Conservation (phyloP, 1,284 basidiomycete species). For the Puccinia polysora region DNA sequence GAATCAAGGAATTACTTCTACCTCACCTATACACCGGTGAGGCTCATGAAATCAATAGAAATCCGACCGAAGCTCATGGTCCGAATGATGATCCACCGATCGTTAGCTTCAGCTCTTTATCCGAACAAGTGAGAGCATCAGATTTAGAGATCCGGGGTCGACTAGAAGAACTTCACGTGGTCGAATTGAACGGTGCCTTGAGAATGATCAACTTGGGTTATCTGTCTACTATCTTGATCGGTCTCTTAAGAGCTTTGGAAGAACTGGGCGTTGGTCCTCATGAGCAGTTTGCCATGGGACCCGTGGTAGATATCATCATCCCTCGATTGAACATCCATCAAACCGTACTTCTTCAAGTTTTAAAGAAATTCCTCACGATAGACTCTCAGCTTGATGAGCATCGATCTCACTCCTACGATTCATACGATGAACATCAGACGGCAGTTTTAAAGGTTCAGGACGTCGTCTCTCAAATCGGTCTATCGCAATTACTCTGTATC, state of each 20-base stretch:
- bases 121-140: conserved; percentile 20
- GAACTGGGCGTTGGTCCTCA: conserved; percentile 25
- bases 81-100: neutral
- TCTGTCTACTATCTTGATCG: conserved; percentile 21
- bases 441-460: conserved; percentile 1
- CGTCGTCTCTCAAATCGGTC: conserved; percentile 29
- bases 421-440: conserved; percentile 1
- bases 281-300: conserved; percentile 16
- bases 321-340: conserved; percentile 12
- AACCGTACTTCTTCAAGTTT: conserved; percentile 20
- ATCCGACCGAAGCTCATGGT: conserved; percentile 1
- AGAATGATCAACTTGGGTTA: conserved; percentile 33
- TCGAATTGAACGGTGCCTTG: conserved; percentile 4
- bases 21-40: conserved; percentile 28
- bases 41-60: conserved; percentile 13
- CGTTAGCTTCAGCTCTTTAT: conserved; percentile 16
- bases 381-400: conserved; percentile 1
- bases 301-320: conserved; percentile 13
- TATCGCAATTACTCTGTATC: conserved; percentile 25
- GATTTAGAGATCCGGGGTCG: conserved; percentile 23
- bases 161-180: conserved; percentile 14
- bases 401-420: conserved; percentile 12
- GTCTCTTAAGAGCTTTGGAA: conserved; percentile 13
- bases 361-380: conserved; percentile 5
- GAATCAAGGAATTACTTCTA: conserved; percentile 26